Evolutionary conservation across 345 rosid species (phyloP).

Genomic region (Boechera retrofracta): DNA sequence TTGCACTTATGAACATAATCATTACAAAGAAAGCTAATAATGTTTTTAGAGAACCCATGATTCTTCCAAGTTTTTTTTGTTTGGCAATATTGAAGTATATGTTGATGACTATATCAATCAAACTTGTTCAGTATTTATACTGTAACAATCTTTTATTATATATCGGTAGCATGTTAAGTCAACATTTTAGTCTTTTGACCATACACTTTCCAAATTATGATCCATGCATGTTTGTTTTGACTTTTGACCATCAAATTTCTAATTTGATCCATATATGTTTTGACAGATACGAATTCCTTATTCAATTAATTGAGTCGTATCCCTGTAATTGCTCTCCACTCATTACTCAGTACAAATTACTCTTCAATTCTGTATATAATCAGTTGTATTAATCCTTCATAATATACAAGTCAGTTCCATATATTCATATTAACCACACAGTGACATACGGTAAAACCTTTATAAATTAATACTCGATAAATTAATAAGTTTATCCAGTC

Average conservation of each 20-base stretch:
- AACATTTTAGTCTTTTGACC: not conserved
- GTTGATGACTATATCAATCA: not conserved
- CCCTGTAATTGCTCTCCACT: too few species aligned
- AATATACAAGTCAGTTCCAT: too few species aligned
- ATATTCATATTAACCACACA: not conserved
- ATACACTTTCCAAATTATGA: not conserved
- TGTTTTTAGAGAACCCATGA: not conserved
- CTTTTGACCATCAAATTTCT: too few species aligned
- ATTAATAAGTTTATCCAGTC: too few species aligned
- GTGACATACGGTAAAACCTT: not conserved
- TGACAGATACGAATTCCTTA: too few species aligned
- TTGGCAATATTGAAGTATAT: not conserved
- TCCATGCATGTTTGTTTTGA: not conserved
- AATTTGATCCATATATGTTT: too few species aligned
- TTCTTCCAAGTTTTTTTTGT: not conserved
- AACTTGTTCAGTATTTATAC: not conserved
- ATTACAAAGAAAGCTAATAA: not conserved
- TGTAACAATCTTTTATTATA: too few species aligned
- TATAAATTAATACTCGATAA: too few species aligned
- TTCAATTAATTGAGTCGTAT: too few species aligned
- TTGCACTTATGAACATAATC: slow-evolving; percentile 17
- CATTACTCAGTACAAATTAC: too few species aligned
- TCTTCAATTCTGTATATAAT: too few species aligned
- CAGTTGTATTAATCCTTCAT: too few species aligned
- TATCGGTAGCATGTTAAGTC: not conserved